Evolutionary conservation across 345 rosid species (phyloP), one percentile per base, ranked within the genome.

Genomic region (Eucalyptus dawsonii): DNA sequence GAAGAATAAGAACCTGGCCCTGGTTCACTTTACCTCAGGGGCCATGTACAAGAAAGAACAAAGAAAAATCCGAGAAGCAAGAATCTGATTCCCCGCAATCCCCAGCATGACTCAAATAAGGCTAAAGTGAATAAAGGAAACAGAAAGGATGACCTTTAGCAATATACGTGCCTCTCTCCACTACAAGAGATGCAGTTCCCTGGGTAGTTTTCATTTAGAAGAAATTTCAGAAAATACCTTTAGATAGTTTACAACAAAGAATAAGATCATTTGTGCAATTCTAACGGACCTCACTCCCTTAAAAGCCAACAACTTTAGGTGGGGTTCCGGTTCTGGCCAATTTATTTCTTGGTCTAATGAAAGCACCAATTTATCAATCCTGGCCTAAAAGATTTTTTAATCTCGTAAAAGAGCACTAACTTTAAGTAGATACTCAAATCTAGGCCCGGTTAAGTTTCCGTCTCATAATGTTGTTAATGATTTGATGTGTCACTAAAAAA

Each of bases 81-180:
- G 90, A 89, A 92, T 91, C 90, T 31, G 90, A 92, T 91, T 89
- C 92, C 80, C 86, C 83, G n/a, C 81, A 34, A 62, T 76, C 58
- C 17, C 11, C 65, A 11, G 25, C 44, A 51, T 31, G 87, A 50
- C 62, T 86, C 14, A 34, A 51, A 86, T 51, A 50, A 86, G 40
- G n/a, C 62, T 86, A 51, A 56, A 51, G 62, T 56, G 15, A 86
- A 51, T 51, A 53, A 51, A 51, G 88, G 88, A 34, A 86, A 47
- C 56, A 19, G 62, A 34, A 50, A 51, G 44, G 44, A 11, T 50
- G 56, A 51, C 15, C 65, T 86, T 69, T 86, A 51, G 29, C 2
- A 4, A n/a, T 51, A 19, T 22, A 51, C 37, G 25, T n/a, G 22
- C 44, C 17, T 12, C 29, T n/a, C 45, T 19, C 54, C 44, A 86